A percentile compares a stretch with the other conserved stretches of the same genome.
Conservation (phyloP, 495 filamentous ascomycete genomes). For the Neurospora sp. region DNA sequence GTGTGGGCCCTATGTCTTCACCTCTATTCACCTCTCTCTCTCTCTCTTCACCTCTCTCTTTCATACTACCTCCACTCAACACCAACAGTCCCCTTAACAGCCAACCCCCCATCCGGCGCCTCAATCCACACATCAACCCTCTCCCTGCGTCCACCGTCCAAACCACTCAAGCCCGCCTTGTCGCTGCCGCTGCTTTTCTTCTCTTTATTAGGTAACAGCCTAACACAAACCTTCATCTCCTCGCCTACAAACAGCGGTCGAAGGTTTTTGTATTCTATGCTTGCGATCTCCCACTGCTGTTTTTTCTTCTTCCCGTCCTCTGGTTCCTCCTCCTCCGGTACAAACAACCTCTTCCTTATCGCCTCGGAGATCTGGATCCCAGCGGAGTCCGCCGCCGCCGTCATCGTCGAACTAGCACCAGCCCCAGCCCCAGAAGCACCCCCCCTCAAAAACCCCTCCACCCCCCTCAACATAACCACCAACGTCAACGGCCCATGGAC, state of each 20-base stretch:
- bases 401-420: neutral
- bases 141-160: neutral
- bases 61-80: neutral
- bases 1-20: neutral
- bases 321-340: neutral
- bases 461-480: constrained; percentile 56
- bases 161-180: neutral
- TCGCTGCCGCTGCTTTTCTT: neutral
- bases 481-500: constrained; percentile 83
- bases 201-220: constrained; percentile 17
- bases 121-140: constrained; percentile 62
- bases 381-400: neutral
- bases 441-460: constrained; percentile 25
- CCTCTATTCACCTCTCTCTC: neutral
- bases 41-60: neutral
- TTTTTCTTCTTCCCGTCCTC: constrained; percentile 3
- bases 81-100: constrained; percentile 43
- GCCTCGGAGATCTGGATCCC: neutral
- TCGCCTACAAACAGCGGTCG: constrained; percentile 70
- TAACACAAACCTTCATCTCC: constrained; percentile 48
- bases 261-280: constrained; percentile 72
- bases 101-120: constrained; percentile 44
- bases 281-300: constrained; percentile 23
- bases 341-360: neutral
- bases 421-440: neutral